Evolutionary conservation across 148 eudicot species (phyloP).

Genomic region (Simmondsia chinensis): DNA sequence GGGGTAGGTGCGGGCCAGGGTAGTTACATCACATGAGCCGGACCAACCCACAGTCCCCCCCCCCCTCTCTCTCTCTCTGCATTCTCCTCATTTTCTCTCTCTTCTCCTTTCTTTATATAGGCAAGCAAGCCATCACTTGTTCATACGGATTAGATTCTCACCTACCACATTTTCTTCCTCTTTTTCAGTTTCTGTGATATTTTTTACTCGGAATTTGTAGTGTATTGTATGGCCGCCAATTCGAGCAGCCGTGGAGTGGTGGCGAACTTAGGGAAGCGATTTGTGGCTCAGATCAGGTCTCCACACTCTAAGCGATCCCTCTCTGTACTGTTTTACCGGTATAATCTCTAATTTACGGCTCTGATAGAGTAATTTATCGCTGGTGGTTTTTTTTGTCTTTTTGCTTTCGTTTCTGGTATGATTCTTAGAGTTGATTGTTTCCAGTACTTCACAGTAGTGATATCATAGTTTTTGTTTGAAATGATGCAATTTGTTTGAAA

Average conservation of each 20-base stretch:
- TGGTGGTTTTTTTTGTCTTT: conserved; percentile 6
- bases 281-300: conserved; percentile 29
- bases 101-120: neutral
- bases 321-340: no score
- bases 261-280: conserved; percentile 24
- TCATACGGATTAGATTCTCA: no score
- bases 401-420: conserved; percentile 17
- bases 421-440: no score
- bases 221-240: conserved; percentile 38
- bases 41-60: neutral
- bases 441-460: no score
- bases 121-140: no score
- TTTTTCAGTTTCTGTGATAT: no score
- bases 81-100: neutral
- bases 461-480: no score
- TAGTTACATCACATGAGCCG: neutral
- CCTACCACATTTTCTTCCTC: no score
- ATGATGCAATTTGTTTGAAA: no score
- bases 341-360: no score
- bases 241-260: conserved; percentile 24
- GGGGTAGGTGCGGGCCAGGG: conserved; percentile 16
- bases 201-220: no score
- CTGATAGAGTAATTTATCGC: no score
- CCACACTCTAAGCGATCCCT: conserved; percentile 9
- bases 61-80: neutral